phyloP scores from a whole-genome alignment of 371 early-diverging fungal species.

The Mucor circinelloides region DNA sequence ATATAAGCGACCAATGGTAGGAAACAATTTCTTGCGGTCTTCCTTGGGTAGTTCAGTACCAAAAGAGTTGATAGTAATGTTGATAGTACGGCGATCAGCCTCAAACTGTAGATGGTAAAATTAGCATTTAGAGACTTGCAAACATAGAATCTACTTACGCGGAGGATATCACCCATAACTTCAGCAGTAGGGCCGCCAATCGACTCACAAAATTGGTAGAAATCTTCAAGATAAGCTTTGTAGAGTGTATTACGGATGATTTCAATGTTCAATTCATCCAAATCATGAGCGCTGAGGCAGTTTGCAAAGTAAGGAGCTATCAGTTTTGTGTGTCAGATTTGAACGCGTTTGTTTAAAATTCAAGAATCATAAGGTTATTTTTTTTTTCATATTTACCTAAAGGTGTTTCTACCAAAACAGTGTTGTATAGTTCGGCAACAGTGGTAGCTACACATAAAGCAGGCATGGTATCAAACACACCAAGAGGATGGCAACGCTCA shows the following conservation, averaged over 20 bases:
- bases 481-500: constrained; percentile 96
- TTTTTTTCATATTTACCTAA: constrained; percentile 57
- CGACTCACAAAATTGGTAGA: constrained; percentile 83
- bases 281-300: constrained; percentile 94
- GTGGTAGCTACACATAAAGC: constrained; percentile 97
- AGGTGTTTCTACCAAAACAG: constrained; percentile 96
- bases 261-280: constrained; percentile 98
- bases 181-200: constrained; percentile 92
- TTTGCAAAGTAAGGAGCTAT: constrained; percentile 96
- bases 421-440: constrained; percentile 93
- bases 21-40: constrained; percentile 92
- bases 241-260: constrained; percentile 98
- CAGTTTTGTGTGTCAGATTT: not conserved
- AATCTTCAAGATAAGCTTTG: constrained; percentile 98
- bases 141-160: constrained; percentile 50
- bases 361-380: not conserved
- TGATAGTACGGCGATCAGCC: constrained; percentile 96
- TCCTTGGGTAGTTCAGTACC: constrained; percentile 96
- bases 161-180: constrained; percentile 91
- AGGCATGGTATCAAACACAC: constrained; percentile 96
- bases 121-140: not conserved
- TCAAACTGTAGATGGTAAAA: constrained; percentile 76
- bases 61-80: constrained; percentile 98
- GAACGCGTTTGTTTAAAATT: not conserved
- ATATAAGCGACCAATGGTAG: constrained; percentile 87